Evolutionary conservation across 208 protist species (phyloP).

Genomic region (Wallacemonas sp.): DNA sequence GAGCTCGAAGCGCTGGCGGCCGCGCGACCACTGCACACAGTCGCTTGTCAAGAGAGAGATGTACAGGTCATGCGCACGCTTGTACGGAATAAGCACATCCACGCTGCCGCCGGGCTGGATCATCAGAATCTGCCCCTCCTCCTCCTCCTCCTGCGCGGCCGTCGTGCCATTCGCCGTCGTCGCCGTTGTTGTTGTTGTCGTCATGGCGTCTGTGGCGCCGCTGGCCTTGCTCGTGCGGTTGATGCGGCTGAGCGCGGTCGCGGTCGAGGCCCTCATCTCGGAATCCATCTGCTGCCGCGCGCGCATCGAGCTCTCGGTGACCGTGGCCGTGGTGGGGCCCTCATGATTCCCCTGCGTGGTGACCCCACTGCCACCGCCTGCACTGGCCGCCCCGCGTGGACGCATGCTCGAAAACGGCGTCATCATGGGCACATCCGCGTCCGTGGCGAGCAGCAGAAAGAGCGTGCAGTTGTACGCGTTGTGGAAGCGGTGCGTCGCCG

Average conservation of each 20-base stretch:
- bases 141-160: background rate
- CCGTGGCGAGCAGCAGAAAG: slow-evolving; percentile 39
- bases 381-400: background rate
- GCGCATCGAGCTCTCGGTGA: background rate
- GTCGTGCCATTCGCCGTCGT: background rate
- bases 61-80: slow-evolving; percentile 26
- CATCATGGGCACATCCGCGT: background rate
- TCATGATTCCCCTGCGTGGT: background rate
- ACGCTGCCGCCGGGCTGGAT: slow-evolving; percentile 32
- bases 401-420: background rate
- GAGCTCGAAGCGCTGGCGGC: slow-evolving; percentile 18
- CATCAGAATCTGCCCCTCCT: slow-evolving; percentile 28
- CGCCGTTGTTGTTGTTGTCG: no score
- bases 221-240: background rate
- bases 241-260: background rate
- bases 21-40: slow-evolving; percentile 30
- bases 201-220: background rate
- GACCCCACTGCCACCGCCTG: background rate
- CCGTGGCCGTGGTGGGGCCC: background rate
- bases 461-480: slow-evolving; percentile 69
- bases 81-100: slow-evolving; percentile 45
- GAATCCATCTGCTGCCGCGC: slow-evolving; percentile 1
- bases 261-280: background rate
- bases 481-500: slow-evolving; percentile 71
- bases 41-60: slow-evolving; percentile 35